phyloP scores from a whole-genome alignment of 306 rosid species.

The Lotus japonicus region DNA sequence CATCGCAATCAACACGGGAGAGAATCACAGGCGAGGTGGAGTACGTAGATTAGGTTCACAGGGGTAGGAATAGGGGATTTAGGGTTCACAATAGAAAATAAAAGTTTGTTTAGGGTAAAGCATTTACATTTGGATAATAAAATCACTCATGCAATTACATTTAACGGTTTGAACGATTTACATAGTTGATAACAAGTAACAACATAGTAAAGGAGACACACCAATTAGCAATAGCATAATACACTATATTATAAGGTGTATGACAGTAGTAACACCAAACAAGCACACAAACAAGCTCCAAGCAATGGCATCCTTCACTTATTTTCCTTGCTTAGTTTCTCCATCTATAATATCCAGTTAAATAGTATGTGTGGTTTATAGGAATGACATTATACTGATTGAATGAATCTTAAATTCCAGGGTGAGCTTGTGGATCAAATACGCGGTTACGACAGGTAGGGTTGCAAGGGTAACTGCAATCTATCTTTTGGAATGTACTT shows the following conservation, averaged over 20 bases:
- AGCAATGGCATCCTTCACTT: slow-evolving; percentile 19
- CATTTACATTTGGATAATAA: background rate
- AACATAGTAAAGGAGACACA: background rate
- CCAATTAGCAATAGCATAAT: background rate
- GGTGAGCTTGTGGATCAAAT: slow-evolving; percentile 26
- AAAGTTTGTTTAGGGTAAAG: too few relatives aligned
- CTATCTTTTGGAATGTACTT: slow-evolving; percentile 43
- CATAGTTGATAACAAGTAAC: background rate
- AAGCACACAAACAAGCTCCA: background rate
- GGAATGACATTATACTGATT: slow-evolving; percentile 1
- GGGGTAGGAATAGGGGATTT: too few relatives aligned
- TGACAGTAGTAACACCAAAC: background rate
- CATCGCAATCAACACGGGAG: too few relatives aligned
- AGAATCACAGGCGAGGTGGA: too few relatives aligned
- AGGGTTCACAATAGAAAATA: too few relatives aligned
- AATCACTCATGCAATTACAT: background rate
- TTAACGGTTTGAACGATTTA: background rate
- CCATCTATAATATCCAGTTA: background rate
- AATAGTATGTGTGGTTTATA: background rate
- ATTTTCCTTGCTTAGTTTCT: slow-evolving; percentile 10
- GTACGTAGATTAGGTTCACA: too few relatives aligned
- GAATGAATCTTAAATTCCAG: slow-evolving; percentile 25
- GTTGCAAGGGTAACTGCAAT: slow-evolving; percentile 87
- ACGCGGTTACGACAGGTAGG: slow-evolving; percentile 66
- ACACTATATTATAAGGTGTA: background rate